These are phyloP conservation scores for Phaeotremella skinneri DNA, from an alignment of 768 basidiomycete species.

Conservation along the genomic window DNA sequence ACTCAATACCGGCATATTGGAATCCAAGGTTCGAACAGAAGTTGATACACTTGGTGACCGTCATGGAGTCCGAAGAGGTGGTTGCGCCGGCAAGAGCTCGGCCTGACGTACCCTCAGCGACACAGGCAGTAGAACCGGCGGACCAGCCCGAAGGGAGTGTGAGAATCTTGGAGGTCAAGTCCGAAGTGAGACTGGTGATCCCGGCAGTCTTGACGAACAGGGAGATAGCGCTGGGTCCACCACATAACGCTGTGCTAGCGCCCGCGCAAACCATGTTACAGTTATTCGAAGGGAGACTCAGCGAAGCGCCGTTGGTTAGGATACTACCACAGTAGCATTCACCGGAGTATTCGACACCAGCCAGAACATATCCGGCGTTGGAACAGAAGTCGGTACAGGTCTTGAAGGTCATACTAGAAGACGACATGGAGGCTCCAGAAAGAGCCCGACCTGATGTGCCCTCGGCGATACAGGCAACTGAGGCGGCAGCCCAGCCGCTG, in stretches of 20 bases:
- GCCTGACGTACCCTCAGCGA: slow-evolving; percentile 22
- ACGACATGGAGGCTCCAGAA: slow-evolving; percentile 14
- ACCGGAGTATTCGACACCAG: slow-evolving; percentile 50
- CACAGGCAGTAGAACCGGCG: slow-evolving; percentile 17
- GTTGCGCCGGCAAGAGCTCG: slow-evolving; percentile 17
- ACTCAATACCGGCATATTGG: slow-evolving; percentile 24
- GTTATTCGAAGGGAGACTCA: slow-evolving; percentile 10
- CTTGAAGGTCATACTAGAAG: slow-evolving; percentile 41
- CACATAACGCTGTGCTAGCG: slow-evolving; percentile 14
- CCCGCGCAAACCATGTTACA: slow-evolving; percentile 31
- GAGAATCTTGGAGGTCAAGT: slow-evolving; percentile 15
- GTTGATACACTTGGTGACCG: slow-evolving; percentile 12
- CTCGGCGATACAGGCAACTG: slow-evolving; percentile 28
- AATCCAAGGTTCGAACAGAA: slow-evolving; percentile 18
- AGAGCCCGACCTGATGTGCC: slow-evolving; percentile 29
- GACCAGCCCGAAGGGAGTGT: slow-evolving; percentile 27
- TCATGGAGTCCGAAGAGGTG: slow-evolving; percentile 16
- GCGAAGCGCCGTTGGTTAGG: slow-evolving; percentile 57
- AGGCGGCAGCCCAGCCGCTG: slow-evolving; percentile 24
- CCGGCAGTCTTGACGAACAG: slow-evolving; percentile 15
- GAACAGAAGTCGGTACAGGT: slow-evolving; percentile 49
- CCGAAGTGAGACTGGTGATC: slow-evolving; percentile 5
- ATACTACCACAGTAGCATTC: slow-evolving; percentile 57
- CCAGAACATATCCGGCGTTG: slow-evolving; percentile 43
- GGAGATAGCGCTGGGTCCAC: slow-evolving; percentile 21